phyloP scores from a whole-genome alignment of 495 filamentous ascomycete genomes.

The Cercophora newfieldiana region DNA sequence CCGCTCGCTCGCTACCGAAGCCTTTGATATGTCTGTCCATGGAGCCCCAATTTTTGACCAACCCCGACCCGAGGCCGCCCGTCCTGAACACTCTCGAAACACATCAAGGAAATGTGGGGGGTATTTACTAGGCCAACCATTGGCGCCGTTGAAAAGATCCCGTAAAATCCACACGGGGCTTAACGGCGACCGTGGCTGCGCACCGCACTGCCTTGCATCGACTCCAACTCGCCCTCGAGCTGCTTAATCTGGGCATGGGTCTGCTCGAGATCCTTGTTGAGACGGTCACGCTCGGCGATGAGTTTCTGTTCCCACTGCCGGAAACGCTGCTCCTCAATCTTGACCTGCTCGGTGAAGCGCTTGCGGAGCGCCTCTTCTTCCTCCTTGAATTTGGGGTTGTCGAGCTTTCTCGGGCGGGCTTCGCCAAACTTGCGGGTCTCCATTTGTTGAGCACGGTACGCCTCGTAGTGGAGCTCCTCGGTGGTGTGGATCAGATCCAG shows the following conservation, averaged over 20 bases:
- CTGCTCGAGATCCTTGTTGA: conserved; percentile 98
- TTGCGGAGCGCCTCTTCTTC: conserved; percentile 97
- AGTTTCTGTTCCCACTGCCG: conserved; percentile 99
- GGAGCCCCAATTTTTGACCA: conserved; percentile 13
- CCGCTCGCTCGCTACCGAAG: conserved; percentile 3
- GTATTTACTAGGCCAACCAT: not conserved
- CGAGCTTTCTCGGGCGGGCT: conserved; percentile 92
- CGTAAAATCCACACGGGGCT: conserved; percentile 6
- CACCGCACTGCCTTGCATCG: conserved; percentile 86
- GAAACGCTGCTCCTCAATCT: conserved; percentile 98
- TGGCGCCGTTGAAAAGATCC: not conserved
- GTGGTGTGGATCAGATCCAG: conserved; percentile 99
- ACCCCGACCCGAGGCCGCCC: not conserved
- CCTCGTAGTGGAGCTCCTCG: conserved; percentile 98
- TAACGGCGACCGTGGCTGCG: conserved; percentile 97
- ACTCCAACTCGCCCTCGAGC: conserved; percentile 88
- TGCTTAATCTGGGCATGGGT: conserved; percentile 97
- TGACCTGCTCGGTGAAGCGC: conserved; percentile 99
- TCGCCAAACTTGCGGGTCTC: conserved; percentile 99
- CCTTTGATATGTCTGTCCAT: conserved; percentile 25
- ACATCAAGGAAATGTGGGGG: not conserved
- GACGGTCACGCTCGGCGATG: conserved; percentile 92
- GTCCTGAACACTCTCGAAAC: not conserved
- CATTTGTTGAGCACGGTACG: conserved; percentile 98
- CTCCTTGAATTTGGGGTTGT: conserved; percentile 99